A percentile compares a stretch with the other conserved stretches of the same genome.
Conservation (phyloP, 192 early-diverging fungal genomes). For the Coemansia sp. region DNA sequence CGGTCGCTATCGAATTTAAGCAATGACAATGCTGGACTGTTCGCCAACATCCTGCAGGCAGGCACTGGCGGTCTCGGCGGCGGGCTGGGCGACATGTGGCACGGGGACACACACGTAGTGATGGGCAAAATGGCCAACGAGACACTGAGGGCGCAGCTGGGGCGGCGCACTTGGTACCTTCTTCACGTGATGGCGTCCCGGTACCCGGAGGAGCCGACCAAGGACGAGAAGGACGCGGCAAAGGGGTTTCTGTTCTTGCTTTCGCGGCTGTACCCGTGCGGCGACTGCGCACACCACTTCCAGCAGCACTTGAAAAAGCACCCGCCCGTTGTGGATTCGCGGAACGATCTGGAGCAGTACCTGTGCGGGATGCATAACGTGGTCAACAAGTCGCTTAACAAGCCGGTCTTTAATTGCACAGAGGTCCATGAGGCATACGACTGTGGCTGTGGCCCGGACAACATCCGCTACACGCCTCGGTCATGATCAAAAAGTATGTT, state of each 20-base stretch:
- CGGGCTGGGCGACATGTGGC: slow-evolving; percentile 20
- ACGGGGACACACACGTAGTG: slow-evolving; percentile 57
- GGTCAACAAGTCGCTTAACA: slow-evolving; percentile 82
- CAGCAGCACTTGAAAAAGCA: slow-evolving; percentile 69
- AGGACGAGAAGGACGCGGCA: slow-evolving; percentile 72
- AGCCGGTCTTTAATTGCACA: slow-evolving; percentile 79
- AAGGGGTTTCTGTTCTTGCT: slow-evolving; percentile 80
- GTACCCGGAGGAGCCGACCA: slow-evolving; percentile 78
- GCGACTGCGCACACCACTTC: slow-evolving; percentile 93
- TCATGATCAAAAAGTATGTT: background rate
- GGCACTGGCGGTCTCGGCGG: slow-evolving; percentile 9
- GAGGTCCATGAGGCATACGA: slow-evolving; percentile 74
- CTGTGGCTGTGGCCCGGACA: slow-evolving; percentile 76
- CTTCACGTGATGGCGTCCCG: slow-evolving; percentile 90
- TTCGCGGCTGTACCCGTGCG: slow-evolving; percentile 90
- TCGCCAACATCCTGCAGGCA: slow-evolving; percentile 34
- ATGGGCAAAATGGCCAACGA: slow-evolving; percentile 74
- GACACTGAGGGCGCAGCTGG: slow-evolving; percentile 77
- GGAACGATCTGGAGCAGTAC: slow-evolving; percentile 77
- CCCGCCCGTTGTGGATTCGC: slow-evolving; percentile 75
- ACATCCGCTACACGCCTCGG: slow-evolving; percentile 40
- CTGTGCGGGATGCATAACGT: slow-evolving; percentile 88
- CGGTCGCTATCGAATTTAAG: slow-evolving; percentile 33
- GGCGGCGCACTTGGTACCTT: slow-evolving; percentile 86
- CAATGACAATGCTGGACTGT: slow-evolving; percentile 27